Base-by-base conservation (phyloP, 805 yeast species). In the Maudiozyma saulgeensis region DNA sequence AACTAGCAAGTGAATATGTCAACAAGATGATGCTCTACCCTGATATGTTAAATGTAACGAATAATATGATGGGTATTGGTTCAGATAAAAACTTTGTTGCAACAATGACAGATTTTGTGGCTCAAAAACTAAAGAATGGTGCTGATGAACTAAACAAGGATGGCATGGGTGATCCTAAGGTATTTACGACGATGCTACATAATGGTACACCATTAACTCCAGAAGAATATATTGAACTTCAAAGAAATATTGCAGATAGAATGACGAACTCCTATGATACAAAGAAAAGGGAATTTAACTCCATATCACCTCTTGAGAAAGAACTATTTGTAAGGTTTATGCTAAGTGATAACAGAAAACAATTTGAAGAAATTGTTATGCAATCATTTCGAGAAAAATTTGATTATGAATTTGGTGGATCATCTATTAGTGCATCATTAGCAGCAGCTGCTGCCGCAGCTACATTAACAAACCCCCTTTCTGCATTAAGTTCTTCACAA, bases 71-170 rank as follows among this genome's bases (percentile, higher is more conserved):
- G 56, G 79, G 78, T 56, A 56, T 54, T 40, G 49, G 45, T 60
- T 87, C 84, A 53, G 96, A 95, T n/a, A 76, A 77, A 53, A 78
- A 81, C 41, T 86, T 88, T 54, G 75, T 87, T 32, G 82, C 82
- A 54, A 82, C 87, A 75, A 82, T 89, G 79, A 95, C 87, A 63
- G 76, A 80, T 47, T 70, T 86, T 43, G 86, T 88, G 3, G 76
- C 76, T 50, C 74, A 80, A 42, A 68, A 44, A 43, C 15, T 51
- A 3, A 44, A 49, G 25, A 43, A 39, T 18, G 51, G 47, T n/a
- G 45, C 44, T n/a, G 51, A 47, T 32, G 44, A 48, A 16, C 21
- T 42, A 16, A 45, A 23, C 18, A 42, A 52, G 28, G 57, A 55
- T 34, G 53, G 49, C 35, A 16, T 53, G 6, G 54, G 53, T 18